Percentiles rank a stretch among this genome's conserved stretches.
Evolutionary conservation across 139 green algal genomes (phyloP).

Genomic region (Parachlorella kessleri): DNA sequence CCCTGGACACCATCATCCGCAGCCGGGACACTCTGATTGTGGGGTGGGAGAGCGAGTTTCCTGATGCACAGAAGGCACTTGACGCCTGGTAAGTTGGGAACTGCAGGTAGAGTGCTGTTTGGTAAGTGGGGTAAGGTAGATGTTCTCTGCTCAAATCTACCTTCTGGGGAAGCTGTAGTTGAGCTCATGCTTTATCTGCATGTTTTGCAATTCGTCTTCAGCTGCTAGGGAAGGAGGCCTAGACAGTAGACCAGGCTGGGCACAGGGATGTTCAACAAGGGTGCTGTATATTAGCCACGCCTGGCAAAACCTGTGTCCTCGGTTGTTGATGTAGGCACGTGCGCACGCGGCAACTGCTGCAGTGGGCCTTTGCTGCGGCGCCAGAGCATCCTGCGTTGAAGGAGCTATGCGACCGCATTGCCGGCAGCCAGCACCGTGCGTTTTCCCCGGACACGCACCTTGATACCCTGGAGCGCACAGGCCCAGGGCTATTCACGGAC

Average conservation of each 20-base stretch:
- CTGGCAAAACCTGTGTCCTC: too few relatives aligned
- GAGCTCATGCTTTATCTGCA: too few relatives aligned
- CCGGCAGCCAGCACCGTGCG: conserved; percentile 42
- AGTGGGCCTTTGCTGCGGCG: conserved; percentile 86
- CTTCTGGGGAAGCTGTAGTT: too few relatives aligned
- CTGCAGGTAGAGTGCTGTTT: too few relatives aligned
- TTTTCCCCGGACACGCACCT: conserved; percentile 63
- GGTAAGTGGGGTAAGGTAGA: too few relatives aligned
- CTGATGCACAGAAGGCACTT: conserved; percentile 17
- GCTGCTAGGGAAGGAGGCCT: too few relatives aligned
- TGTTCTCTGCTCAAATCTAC: too few relatives aligned
- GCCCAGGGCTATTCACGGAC: conserved; percentile 85
- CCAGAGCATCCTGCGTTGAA: conserved; percentile 84
- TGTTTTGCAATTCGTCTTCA: too few relatives aligned
- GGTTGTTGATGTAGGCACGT: too few relatives aligned
- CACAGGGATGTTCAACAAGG: too few relatives aligned
- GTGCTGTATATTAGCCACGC: too few relatives aligned
- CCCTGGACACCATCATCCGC: conserved; percentile 66
- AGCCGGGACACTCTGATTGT: conserved; percentile 80
- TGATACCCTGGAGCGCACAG: conserved; percentile 84
- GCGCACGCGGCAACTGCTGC: conserved; percentile 57
- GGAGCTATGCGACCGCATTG: conserved; percentile 79
- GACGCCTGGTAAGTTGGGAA: conserved; percentile 7
- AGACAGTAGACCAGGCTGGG: too few relatives aligned
- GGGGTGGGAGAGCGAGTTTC: conserved; percentile 87